Conservation (phyloP, 352 stramenopile genomes). For the Phytophthora brassicae region DNA sequence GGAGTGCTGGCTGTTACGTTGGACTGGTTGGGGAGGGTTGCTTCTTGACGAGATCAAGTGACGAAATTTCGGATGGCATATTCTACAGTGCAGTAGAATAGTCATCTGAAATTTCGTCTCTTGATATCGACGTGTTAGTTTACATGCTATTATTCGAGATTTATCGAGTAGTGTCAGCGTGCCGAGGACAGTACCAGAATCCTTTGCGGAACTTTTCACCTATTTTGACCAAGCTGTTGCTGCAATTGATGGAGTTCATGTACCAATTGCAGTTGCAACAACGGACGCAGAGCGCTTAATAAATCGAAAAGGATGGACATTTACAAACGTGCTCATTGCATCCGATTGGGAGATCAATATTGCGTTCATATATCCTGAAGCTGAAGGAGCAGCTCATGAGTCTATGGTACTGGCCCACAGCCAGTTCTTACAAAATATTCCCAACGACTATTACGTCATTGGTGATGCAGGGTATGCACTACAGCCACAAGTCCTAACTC, state of each 20-base stretch:
- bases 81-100: conserved; percentile 5
- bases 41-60: conserved; percentile 1
- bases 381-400: conserved; percentile 10
- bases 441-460: not conserved
- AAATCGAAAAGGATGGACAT: conserved; percentile 8
- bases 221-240: conserved; percentile 12
- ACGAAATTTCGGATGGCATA: not conserved
- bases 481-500: no score
- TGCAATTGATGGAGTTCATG: conserved; percentile 17
- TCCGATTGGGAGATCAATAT: conserved; percentile 3
- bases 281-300: not conserved
- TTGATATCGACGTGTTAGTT: not conserved
- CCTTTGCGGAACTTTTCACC: not conserved
- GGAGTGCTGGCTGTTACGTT: no score
- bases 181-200: not conserved
- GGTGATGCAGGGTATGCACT: conserved; percentile 9
- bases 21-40: no score
- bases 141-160: not conserved
- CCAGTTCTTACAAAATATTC: not conserved
- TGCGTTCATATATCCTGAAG: not conserved
- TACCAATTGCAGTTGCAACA: not conserved
- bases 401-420: conserved; percentile 6
- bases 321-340: conserved; percentile 7
- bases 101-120: no score
- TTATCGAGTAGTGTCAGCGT: not conserved